These are phyloP conservation scores for Ganoderma sinense DNA, from an alignment of 1,284 basidiomycete genomes.

Conservation along the genomic window DNA sequence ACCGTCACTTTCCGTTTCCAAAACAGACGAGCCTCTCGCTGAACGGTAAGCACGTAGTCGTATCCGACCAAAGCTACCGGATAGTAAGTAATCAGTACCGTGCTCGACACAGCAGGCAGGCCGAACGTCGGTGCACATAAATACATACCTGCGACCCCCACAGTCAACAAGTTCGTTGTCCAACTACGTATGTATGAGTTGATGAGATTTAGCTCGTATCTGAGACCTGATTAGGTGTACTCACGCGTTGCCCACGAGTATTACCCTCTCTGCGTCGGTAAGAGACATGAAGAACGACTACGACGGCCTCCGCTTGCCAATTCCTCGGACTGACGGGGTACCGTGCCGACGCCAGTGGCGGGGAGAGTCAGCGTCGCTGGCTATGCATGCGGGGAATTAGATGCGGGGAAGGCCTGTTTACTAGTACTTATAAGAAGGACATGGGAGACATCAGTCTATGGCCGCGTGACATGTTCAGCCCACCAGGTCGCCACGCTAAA, in stretches of 20 bases:
- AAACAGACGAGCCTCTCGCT: constrained; percentile 10
- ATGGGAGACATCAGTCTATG: background rate
- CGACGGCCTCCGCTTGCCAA: too few relatives aligned
- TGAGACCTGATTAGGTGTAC: background rate
- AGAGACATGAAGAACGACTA: background rate
- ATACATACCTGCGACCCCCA: background rate
- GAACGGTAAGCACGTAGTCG: constrained; percentile 16
- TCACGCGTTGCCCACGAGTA: background rate
- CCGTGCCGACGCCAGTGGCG: background rate
- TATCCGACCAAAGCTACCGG: constrained; percentile 10
- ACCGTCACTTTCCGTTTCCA: constrained; percentile 9
- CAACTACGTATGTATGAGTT: background rate
- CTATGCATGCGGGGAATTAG: background rate
- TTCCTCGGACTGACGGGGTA: background rate
- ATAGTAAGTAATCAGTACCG: background rate
- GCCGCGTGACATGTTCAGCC: too few relatives aligned
- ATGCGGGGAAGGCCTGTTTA: background rate
- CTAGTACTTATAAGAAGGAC: background rate
- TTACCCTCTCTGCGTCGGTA: background rate
- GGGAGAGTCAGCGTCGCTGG: background rate
- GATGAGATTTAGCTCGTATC: too few relatives aligned
- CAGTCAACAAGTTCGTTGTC: background rate
- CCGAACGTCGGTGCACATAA: too few relatives aligned
- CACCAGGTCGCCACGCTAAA: too few relatives aligned
- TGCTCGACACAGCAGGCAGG: too few relatives aligned